Evolutionary conservation across 2,329 filamentous ascomycete species (phyloP), one percentile per base, ranked within the genome.

Genomic region (Zarea fungicola): DNA sequence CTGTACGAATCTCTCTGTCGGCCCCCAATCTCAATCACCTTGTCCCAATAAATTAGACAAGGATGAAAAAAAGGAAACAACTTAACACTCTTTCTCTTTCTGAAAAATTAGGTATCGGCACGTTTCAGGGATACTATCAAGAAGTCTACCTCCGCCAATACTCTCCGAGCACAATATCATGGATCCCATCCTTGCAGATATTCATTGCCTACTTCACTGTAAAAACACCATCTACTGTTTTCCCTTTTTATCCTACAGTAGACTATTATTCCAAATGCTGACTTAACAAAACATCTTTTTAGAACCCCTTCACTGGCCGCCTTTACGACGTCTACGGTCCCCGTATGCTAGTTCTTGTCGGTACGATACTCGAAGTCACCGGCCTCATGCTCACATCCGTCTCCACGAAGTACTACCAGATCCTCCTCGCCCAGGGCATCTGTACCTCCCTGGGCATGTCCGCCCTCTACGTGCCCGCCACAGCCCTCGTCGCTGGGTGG

Each of bases 121-220:
- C 76, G 4, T 79, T 79, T 57, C 75, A 79, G 57, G 68, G 70
- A 23, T 77, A 79, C 56, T 80, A 79, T 50, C 62, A 75, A 49
- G 59, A 56, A 14, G 62, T 70, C 26, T 65, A 70, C 34, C 62
- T 80, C 11, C 59, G 54, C 5, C 45, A 66, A 8, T 74, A 75
- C 54, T 69, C 73, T 1, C 61, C 74, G 3, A 74, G 70, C 48
- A 69, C 70, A 1, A 63, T 80, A 13, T 65, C 75, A 16, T 80
- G 77, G 77, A 79, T 80, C 50, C 67, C 73, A 4, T 73, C 74
- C 3, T 55, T 77, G 19, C 70, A 78, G 55, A 62, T 70, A 58
- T 39, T 48, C 6, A 58, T 35, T 7, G 23, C 69, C 26, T 75
- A 40, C 13, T 3, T 8, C 21, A 51, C 56, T 47, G 50, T 65